These are phyloP conservation scores for Sutorius eximius DNA, from an alignment of 1,284 basidiomycete genomes.

Conservation along the genomic window DNA sequence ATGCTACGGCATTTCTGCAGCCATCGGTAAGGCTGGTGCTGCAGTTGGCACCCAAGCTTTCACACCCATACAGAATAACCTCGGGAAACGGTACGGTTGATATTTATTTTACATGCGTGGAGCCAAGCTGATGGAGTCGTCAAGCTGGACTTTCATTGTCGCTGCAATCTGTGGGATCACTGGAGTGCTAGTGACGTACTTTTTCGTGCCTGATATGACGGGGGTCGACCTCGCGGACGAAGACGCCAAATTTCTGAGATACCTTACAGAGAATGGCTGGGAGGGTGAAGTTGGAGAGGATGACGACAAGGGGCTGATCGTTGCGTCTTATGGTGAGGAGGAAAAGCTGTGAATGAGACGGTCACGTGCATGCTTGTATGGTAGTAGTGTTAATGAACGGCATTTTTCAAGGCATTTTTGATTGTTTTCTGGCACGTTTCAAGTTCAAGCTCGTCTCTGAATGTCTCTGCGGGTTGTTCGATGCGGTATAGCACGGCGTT, in stretches of 20 bases:
- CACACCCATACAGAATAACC: constrained; percentile 69
- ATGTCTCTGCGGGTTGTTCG: constrained; percentile 38
- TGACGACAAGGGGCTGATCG: constrained; percentile 40
- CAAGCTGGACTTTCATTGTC: constrained; percentile 71
- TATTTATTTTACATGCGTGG: background rate
- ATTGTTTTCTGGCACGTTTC: background rate
- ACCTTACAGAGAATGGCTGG: constrained; percentile 66
- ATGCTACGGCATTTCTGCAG: constrained; percentile 70
- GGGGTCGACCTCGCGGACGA: constrained; percentile 68
- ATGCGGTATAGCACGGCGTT: constrained; percentile 25
- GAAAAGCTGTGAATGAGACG: constrained; percentile 9
- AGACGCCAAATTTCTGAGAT: constrained; percentile 61
- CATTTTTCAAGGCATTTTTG: background rate
- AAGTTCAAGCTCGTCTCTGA: background rate
- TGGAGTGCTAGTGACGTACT: constrained; percentile 65
- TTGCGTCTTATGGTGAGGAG: constrained; percentile 15
- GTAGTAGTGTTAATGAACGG: background rate
- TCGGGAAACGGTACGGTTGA: constrained; percentile 54
- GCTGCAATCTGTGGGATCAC: constrained; percentile 65
- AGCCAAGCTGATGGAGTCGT: constrained; percentile 11
- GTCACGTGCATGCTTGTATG: constrained; percentile 24
- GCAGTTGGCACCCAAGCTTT: constrained; percentile 78
- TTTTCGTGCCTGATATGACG: constrained; percentile 71
- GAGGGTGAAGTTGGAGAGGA: constrained; percentile 63
- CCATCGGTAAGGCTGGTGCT: constrained; percentile 75